phyloP scores from a whole-genome alignment of 163 green algal species.

The Chlorella variabilis region DNA sequence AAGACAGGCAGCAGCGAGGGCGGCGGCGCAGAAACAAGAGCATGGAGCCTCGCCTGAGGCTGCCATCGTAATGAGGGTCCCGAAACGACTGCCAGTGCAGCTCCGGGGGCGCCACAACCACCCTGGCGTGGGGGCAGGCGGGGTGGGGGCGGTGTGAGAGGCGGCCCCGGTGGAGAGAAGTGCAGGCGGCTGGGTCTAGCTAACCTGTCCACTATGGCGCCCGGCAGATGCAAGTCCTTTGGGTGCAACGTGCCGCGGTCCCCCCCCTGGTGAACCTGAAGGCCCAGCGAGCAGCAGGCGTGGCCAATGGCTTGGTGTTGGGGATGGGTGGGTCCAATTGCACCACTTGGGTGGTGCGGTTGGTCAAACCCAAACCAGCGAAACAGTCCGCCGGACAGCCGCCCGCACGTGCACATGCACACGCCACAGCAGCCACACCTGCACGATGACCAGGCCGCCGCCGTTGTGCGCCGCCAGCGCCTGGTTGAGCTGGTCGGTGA shows the following conservation, averaged over 20 bases:
- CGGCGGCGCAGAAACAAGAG: too few species aligned
- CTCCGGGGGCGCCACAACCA: constrained; percentile 50
- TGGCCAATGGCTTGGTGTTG: too few species aligned
- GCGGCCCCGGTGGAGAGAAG: too few species aligned
- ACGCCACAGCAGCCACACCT: constrained; percentile 10
- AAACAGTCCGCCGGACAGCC: too few species aligned
- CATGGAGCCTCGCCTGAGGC: constrained; percentile 42
- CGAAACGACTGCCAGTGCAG: constrained; percentile 49
- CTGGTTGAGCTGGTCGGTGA: constrained; percentile 56
- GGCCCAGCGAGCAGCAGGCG: not conserved
- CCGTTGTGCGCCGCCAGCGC: constrained; percentile 66
- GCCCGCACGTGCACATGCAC: too few species aligned
- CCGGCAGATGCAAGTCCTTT: constrained; percentile 33
- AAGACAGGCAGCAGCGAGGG: too few species aligned
- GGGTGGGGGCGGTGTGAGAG: too few species aligned
- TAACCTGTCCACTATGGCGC: constrained; percentile 37
- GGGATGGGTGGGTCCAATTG: too few species aligned
- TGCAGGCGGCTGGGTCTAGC: too few species aligned
- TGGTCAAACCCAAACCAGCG: too few species aligned
- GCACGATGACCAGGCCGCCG: constrained; percentile 65
- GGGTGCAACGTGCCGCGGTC: constrained; percentile 29
- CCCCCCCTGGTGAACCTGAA: constrained; percentile 52
- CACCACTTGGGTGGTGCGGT: too few species aligned
- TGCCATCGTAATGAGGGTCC: constrained; percentile 34
- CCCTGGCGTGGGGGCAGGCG: not conserved